These are phyloP conservation scores for Paecilomyces niveus DNA, from an alignment of 2,329 filamentous ascomycete species.

Conservation along the genomic window DNA sequence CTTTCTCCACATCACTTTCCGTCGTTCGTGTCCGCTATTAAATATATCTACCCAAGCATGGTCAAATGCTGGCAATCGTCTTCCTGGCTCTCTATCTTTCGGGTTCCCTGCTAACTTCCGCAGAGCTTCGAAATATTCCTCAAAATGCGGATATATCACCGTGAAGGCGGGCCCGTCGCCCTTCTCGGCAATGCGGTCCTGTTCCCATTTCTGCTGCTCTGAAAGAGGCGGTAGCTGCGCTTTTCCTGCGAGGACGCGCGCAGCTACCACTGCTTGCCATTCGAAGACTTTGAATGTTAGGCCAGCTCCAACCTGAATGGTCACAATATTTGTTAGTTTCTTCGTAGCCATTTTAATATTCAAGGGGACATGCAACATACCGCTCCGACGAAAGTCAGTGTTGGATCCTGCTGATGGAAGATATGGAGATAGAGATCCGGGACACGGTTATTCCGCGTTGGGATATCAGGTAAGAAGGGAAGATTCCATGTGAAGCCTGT, in stretches of 20 bases:
- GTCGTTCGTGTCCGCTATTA: slow-evolving; percentile 47
- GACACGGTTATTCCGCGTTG: slow-evolving; percentile 25
- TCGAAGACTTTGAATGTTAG: slow-evolving; percentile 64
- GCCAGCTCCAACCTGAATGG: slow-evolving; percentile 26
- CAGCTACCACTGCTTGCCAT: slow-evolving; percentile 59
- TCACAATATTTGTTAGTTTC: not conserved
- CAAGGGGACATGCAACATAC: slow-evolving; percentile 23
- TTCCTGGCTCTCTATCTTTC: slow-evolving; percentile 27
- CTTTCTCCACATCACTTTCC: slow-evolving; percentile 53
- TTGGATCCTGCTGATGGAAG: slow-evolving; percentile 27
- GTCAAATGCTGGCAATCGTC: slow-evolving; percentile 37
- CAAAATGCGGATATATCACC: slow-evolving; percentile 55
- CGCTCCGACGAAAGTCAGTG: slow-evolving; percentile 35
- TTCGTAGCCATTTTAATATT: not conserved
- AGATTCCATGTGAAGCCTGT: slow-evolving; percentile 61
- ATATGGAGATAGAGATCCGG: slow-evolving; percentile 30
- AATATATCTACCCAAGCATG: slow-evolving; percentile 39
- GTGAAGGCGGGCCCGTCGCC: slow-evolving; percentile 54
- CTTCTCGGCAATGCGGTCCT: slow-evolving; percentile 44
- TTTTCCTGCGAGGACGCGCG: slow-evolving; percentile 51
- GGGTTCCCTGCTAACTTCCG: slow-evolving; percentile 38
- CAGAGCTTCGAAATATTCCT: slow-evolving; percentile 56
- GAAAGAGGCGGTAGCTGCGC: slow-evolving; percentile 42
- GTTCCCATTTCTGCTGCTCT: slow-evolving; percentile 52
- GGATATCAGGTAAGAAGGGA: slow-evolving; percentile 51